Base-by-base conservation (phyloP, 202 grass and related monocot species). In the Setaria viridis region DNA sequence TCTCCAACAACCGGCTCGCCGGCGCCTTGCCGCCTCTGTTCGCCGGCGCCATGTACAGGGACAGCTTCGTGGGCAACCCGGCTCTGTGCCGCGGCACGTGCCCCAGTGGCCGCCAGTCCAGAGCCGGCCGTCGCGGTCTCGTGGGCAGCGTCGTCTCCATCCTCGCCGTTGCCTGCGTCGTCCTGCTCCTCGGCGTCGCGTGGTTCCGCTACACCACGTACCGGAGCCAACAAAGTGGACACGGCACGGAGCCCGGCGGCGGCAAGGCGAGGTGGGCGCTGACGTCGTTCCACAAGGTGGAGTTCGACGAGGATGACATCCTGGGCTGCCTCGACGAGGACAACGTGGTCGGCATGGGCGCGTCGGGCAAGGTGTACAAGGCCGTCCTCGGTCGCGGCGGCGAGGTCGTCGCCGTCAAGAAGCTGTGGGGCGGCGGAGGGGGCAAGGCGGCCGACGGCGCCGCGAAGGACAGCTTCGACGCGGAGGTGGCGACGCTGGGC, bases 361-460 rank as follows among this genome's bases (percentile, higher is more conserved):
- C 84, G 17, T 78, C 87, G 0, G 95, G 95, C 41, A 97, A 93
- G 86, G 92, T 97, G 65, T 97, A 97, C 85, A 89, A 79, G 42
- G 95, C 84, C 54, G 76, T 82, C n/a, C 29, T 94, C 35, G 72
- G 79, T 0, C 13, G 81, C 15, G 60, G 29, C 49, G 49, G 74
- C 45, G 54, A 68, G 3, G 19, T 59, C 13, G 81, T 91, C 13
- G 95, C 95, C 1, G 89, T 94, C 1, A 97, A 97, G 84, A 88
- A 83, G 82, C 70, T 97, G 8, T 77, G 85, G 77, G 14, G 62
- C 19, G 51, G 25, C 55, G 29, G 56, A 41, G 39, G 5, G n/a
- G 86, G 78, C 54, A 79, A 89, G 60, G 77, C 12, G 30, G 11
- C 43, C 2, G 72, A 13, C 7, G 41, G 4, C 25, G 17, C 49